A percentile compares a stretch with the other conserved stretches of the same genome.
These are phyloP conservation scores for Hypomontagnella monticulosa DNA, from an alignment of 495 filamentous ascomycete genomes.

Conservation along the genomic window DNA sequence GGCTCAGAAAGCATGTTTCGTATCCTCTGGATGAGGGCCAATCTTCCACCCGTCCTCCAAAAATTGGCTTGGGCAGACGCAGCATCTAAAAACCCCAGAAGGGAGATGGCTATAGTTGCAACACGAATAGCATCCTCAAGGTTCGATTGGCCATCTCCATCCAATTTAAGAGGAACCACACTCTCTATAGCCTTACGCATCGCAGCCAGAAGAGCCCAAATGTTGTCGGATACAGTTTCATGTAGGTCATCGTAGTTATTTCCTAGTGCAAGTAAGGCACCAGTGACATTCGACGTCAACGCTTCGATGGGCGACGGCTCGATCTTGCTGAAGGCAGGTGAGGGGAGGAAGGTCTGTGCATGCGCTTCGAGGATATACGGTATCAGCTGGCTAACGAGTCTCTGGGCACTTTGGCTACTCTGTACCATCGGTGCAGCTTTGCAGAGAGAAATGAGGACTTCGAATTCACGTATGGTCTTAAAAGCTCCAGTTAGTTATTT, in stretches of 20 bases:
- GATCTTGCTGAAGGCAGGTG: slow-evolving; percentile 82
- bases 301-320: slow-evolving; percentile 91
- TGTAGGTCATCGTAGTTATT: slow-evolving; percentile 72
- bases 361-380: slow-evolving; percentile 86
- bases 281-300: slow-evolving; percentile 78
- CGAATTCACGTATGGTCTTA: slow-evolving; percentile 80
- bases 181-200: slow-evolving; percentile 55
- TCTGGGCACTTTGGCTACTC: slow-evolving; percentile 72
- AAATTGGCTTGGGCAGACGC: slow-evolving; percentile 78
- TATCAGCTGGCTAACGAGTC: slow-evolving; percentile 75
- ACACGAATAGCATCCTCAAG: slow-evolving; percentile 72
- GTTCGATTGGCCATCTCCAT: slow-evolving; percentile 62
- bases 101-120: slow-evolving; percentile 78
- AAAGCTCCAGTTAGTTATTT: slow-evolving; percentile 30
- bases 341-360: slow-evolving; percentile 76
- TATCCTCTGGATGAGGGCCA: slow-evolving; percentile 73
- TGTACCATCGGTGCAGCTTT: slow-evolving; percentile 80
- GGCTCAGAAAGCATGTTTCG: slow-evolving; percentile 79
- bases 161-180: slow-evolving; percentile 54
- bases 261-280: slow-evolving; percentile 81
- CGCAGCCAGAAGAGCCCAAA: slow-evolving; percentile 76
- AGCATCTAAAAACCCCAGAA: slow-evolving; percentile 88
- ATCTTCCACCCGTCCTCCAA: slow-evolving; percentile 76
- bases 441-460: slow-evolving; percentile 88
- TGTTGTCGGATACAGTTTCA: slow-evolving; percentile 65